phyloP scores from a whole-genome alignment of 2,329 filamentous ascomycete genomes.

The Alternaria arbusti region DNA sequence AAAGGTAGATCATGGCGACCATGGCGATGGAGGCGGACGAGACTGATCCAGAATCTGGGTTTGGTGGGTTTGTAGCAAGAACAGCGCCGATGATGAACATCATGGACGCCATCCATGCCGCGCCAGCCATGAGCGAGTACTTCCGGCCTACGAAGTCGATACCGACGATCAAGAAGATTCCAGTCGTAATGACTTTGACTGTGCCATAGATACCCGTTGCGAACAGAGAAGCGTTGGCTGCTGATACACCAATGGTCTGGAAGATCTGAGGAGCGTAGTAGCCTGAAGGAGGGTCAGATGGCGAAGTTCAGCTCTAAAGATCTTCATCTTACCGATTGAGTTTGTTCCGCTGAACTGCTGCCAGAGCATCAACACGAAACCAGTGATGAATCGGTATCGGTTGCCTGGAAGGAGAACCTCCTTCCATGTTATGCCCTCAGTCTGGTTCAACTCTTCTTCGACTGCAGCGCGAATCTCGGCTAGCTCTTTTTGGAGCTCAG shows the following conservation, averaged over 20 bases:
- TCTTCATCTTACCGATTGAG: conserved; percentile 56
- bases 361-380: conserved; percentile 76
- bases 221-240: conserved; percentile 29
- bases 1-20: conserved; percentile 76
- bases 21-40: conserved; percentile 63
- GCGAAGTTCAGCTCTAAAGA: neutral
- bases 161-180: conserved; percentile 72
- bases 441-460: conserved; percentile 73
- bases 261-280: conserved; percentile 79
- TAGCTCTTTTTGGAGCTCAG: conserved; percentile 59
- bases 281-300: conserved; percentile 40
- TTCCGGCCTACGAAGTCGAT: conserved; percentile 70
- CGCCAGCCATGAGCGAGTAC: conserved; percentile 70
- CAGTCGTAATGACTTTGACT: conserved; percentile 72
- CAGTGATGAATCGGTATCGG: conserved; percentile 67
- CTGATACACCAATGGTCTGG: conserved; percentile 66
- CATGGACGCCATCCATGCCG: conserved; percentile 65
- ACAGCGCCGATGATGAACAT: conserved; percentile 71
- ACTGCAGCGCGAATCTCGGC: conserved; percentile 73
- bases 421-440: conserved; percentile 45
- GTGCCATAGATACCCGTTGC: conserved; percentile 68
- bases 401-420: conserved; percentile 66
- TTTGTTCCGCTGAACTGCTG: conserved; percentile 81
- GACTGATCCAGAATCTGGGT: conserved; percentile 35
- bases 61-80: conserved; percentile 54